Evolutionary conservation across 2,329 filamentous ascomycete species (phyloP), one percentile per base, ranked within the genome.

Genomic region (Lasiodiplodia gonubiensis): DNA sequence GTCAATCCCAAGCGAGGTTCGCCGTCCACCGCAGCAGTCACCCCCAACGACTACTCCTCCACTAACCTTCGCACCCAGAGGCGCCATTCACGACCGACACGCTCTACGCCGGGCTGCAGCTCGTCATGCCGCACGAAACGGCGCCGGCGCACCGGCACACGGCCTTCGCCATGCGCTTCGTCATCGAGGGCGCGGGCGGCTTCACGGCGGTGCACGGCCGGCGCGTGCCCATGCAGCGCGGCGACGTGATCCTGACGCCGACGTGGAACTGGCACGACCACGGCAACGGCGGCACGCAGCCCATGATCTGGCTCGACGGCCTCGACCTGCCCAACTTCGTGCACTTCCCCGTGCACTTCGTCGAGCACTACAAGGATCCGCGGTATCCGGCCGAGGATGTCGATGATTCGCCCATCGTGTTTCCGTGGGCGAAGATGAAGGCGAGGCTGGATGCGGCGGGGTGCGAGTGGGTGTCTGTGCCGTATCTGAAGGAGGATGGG

Each of bases 221-320:
- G 51, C 82, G 84, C 65, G 84, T 88, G 70, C 75, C 78, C 2
- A 84, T 88, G 73, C 72, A 79, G 23, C 78, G 81, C 2, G 85
- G 86, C 10, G 86, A 88, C 69, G 83, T 88, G 1, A 84, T 88
- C 16, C 74, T 88, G 0, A 88, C 86, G 0, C 86, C 86, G 0
- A 83, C 80, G 0, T 88, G 86, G 86, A 83, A 86, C 71, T 88
- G 84, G 81, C 86, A 87, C 68, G 86, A 88, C 68, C 86, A 88
- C 67, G 86, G 86, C 3, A 88, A 88, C 57, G 85, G 88, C 67
- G 83, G 85, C 10, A 77, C 79, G 0, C 79, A 79, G 1, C 84
- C 85, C 0, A 83, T 87, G 73, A 83, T 88, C 33, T 88, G 86
- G 86, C 77, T 88, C 1, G 86, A 88, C 71, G 84, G 82, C 4